Evolutionary conservation across 2,329 filamentous ascomycete genomes (phyloP).

Genomic region (Onygenales sp.): DNA sequence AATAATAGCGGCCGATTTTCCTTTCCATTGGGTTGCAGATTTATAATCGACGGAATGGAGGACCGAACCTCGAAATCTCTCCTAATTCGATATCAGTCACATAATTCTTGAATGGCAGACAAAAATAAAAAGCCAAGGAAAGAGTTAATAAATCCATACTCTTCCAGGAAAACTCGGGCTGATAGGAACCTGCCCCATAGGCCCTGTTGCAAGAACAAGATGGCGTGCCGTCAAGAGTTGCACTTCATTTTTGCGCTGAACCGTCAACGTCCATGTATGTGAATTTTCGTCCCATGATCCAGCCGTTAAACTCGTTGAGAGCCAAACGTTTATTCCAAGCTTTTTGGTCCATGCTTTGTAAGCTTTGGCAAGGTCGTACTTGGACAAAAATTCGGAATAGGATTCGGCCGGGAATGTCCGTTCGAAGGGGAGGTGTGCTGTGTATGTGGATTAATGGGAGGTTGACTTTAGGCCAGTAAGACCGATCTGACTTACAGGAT

Average conservation of each 20-base stretch:
- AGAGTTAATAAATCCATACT: conserved; percentile 1
- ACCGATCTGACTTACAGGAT: not conserved
- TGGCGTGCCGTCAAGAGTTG: conserved; percentile 15
- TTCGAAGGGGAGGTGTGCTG: conserved; percentile 19
- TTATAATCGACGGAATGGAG: conserved; percentile 28
- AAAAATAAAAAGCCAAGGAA: not conserved
- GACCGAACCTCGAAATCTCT: conserved; percentile 27
- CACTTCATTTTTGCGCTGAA: conserved; percentile 18
- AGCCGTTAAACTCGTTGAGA: conserved; percentile 26
- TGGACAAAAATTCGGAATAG: conserved; percentile 15
- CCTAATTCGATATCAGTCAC: conserved; percentile 10
- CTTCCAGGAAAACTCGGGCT: conserved; percentile 15
- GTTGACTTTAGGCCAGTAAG: not conserved
- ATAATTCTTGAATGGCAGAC: not conserved
- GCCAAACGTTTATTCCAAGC: conserved; percentile 27
- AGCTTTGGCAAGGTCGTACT: conserved; percentile 14
- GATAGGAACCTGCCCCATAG: conserved; percentile 20
- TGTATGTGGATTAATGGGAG: not conserved
- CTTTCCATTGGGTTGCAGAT: conserved; percentile 23
- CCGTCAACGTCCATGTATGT: conserved; percentile 28
- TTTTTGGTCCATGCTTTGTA: conserved; percentile 15
- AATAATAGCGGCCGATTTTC: conserved; percentile 37
- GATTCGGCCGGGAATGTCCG: conserved; percentile 14
- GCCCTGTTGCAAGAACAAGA: conserved; percentile 25
- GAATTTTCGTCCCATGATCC: conserved; percentile 29